phyloP scores from a whole-genome alignment of 2,329 filamentous ascomycete genomes.

The Anthostomella pinea region DNA sequence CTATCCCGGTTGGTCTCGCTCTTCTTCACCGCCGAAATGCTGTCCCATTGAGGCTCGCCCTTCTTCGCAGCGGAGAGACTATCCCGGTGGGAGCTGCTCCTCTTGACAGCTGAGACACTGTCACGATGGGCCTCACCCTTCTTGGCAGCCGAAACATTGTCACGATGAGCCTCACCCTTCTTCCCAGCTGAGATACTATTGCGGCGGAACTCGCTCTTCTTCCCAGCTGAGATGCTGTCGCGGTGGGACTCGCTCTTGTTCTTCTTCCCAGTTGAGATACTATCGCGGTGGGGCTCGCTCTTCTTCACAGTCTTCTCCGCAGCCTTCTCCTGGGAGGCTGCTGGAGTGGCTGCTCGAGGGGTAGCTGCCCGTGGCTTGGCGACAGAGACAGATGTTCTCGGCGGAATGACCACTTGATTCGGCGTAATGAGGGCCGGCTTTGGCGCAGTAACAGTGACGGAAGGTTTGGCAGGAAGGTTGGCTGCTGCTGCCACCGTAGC shows the following conservation, averaged over 20 bases:
- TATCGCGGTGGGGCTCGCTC: neutral
- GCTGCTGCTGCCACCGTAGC: too few relatives aligned
- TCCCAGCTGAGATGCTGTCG: too few relatives aligned
- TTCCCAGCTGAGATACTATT: too few relatives aligned
- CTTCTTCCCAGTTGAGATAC: constrained; percentile 19
- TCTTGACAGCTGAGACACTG: too few relatives aligned
- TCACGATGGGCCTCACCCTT: too few relatives aligned
- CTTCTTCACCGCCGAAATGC: constrained; percentile 11
- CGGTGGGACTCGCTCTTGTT: too few relatives aligned
- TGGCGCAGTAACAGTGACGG: constrained; percentile 13
- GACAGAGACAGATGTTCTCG: constrained; percentile 7
- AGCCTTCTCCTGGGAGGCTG: constrained; percentile 1
- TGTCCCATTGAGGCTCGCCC: constrained; percentile 17
- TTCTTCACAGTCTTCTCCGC: constrained; percentile 4
- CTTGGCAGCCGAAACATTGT: too few relatives aligned
- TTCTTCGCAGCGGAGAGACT: constrained; percentile 12
- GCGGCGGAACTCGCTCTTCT: too few relatives aligned
- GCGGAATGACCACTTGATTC: neutral
- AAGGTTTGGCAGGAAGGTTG: too few relatives aligned
- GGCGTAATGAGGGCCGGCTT: constrained; percentile 6
- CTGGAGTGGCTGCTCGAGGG: constrained; percentile 2
- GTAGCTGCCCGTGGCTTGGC: constrained; percentile 12
- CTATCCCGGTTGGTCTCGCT: constrained; percentile 23
- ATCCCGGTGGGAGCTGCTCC: too few relatives aligned
- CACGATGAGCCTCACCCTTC: too few relatives aligned